Percentiles rank a stretch among this genome's conserved stretches.
These are phyloP conservation scores for Phylloporus rhodoxanthus DNA, from an alignment of 768 basidiomycete genomes.

Conservation along the genomic window DNA sequence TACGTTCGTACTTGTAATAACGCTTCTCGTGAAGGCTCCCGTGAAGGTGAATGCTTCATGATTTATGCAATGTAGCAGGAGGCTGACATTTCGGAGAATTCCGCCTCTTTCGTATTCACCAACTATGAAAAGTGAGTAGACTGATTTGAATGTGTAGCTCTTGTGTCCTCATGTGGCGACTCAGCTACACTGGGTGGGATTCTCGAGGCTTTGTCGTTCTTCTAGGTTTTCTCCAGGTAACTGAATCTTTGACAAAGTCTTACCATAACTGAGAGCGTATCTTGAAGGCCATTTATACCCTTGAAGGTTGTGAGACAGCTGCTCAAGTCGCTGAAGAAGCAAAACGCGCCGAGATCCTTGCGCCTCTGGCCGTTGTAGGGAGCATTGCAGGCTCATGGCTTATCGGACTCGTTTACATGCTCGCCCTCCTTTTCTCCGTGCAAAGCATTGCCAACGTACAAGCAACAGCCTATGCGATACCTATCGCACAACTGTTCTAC, in stretches of 20 bases:
- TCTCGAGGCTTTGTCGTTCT: conserved; percentile 52
- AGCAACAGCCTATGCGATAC: conserved; percentile 47
- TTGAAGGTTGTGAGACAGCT: conserved; percentile 58
- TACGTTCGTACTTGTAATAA: conserved; percentile 50
- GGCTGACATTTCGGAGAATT: conserved; percentile 35
- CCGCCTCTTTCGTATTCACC: conserved; percentile 49
- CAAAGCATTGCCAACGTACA: conserved; percentile 48
- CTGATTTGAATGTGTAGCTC: neutral
- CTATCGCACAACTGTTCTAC: conserved; percentile 53
- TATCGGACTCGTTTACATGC: conserved; percentile 52
- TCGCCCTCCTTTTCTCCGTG: conserved; percentile 52
- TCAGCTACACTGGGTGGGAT: conserved; percentile 51
- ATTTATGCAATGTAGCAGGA: neutral
- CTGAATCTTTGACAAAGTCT: neutral
- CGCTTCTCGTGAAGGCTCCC: conserved; percentile 52
- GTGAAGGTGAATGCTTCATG: conserved; percentile 33
- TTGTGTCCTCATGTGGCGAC: conserved; percentile 1
- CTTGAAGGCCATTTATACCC: conserved; percentile 54
- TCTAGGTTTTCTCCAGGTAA: conserved; percentile 42
- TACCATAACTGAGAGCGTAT: neutral
- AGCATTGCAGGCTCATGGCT: conserved; percentile 54
- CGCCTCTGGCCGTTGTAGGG: conserved; percentile 51
- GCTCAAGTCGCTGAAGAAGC: conserved; percentile 62
- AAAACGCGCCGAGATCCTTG: conserved; percentile 48
- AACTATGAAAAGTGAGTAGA: conserved; percentile 46